Conservation (phyloP, 495 filamentous ascomycete species). For the Hapsidospora chrysogenum region DNA sequence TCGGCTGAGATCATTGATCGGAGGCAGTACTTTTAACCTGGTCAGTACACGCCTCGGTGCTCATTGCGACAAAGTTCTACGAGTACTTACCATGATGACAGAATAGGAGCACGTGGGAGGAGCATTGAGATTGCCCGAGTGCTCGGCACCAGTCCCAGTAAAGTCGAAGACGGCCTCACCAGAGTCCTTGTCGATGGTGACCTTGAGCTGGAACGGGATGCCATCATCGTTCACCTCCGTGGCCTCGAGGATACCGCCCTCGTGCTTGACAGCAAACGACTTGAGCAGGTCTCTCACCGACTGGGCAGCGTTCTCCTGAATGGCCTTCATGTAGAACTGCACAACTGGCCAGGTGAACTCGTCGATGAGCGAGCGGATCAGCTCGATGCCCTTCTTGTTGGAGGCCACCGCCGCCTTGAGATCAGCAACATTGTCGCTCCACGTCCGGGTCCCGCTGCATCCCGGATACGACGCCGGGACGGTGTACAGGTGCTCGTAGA, state of each 20-base stretch:
- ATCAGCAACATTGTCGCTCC: constrained; percentile 89
- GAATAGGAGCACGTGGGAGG: constrained; percentile 85
- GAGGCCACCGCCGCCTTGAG: constrained; percentile 91
- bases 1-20: constrained; percentile 83
- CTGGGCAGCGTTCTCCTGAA: constrained; percentile 80
- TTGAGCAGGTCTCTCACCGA: constrained; percentile 74
- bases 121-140: constrained; percentile 89
- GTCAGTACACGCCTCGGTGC: too few relatives aligned
- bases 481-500: constrained; percentile 63
- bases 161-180: constrained; percentile 90
- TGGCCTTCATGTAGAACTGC: constrained; percentile 88
- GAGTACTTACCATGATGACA: constrained; percentile 92
- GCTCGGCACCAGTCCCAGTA: constrained; percentile 73
- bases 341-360: constrained; percentile 85
- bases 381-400: constrained; percentile 85
- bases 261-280: constrained; percentile 54
- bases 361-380: constrained; percentile 68
- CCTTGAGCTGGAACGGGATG: constrained; percentile 61
- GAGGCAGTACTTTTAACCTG: too few relatives aligned
- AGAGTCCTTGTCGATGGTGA: constrained; percentile 65
- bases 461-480: constrained; percentile 76
- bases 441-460: constrained; percentile 75
- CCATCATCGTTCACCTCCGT: constrained; percentile 91
- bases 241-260: constrained; percentile 55
- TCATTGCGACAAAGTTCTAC: too few relatives aligned